Conservation (phyloP, 2,329 filamentous ascomycete genomes). For the Trichoderma lentiforme region DNA sequence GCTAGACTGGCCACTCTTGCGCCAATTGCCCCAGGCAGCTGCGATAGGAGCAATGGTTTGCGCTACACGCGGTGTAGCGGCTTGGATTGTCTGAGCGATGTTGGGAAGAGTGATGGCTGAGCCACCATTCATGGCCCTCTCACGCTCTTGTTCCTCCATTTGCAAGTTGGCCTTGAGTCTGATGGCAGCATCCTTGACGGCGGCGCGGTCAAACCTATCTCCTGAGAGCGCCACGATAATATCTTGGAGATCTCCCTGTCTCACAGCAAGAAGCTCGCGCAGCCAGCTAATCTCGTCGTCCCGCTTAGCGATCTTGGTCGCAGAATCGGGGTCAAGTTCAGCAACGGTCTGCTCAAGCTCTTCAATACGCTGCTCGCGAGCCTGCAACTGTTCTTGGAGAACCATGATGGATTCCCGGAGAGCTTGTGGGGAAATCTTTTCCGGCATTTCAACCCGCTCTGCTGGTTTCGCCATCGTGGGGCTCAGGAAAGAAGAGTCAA, state of each 20-base stretch:
- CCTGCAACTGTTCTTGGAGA: slow-evolving; percentile 92
- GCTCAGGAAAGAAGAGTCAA: slow-evolving; percentile 31
- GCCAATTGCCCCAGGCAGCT: slow-evolving; percentile 98
- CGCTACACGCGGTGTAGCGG: slow-evolving; percentile 77
- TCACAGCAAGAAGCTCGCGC: slow-evolving; percentile 85
- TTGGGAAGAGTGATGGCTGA: slow-evolving; percentile 68
- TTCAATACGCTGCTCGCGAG: slow-evolving; percentile 87
- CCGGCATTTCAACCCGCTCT: slow-evolving; percentile 56
- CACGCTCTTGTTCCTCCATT: slow-evolving; percentile 96
- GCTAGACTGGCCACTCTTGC: slow-evolving; percentile 60
- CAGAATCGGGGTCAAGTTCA: slow-evolving; percentile 70
- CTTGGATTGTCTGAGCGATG: slow-evolving; percentile 73
- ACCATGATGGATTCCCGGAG: slow-evolving; percentile 95
- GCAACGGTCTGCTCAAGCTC: slow-evolving; percentile 71
- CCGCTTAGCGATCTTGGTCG: slow-evolving; percentile 80
- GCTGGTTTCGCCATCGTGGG: slow-evolving; percentile 22
- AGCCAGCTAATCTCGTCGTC: slow-evolving; percentile 95
- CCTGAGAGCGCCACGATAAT: slow-evolving; percentile 77
- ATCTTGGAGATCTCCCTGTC: slow-evolving; percentile 87
- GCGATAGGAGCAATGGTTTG: slow-evolving; percentile 73
- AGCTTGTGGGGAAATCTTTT: slow-evolving; percentile 91
- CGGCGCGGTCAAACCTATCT: slow-evolving; percentile 71
- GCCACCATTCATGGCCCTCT: slow-evolving; percentile 72
- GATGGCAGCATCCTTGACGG: slow-evolving; percentile 86
- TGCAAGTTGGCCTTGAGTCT: slow-evolving; percentile 90